These are phyloP conservation scores for Pseudocercospora eumusae DNA, from an alignment of 2,329 filamentous ascomycete species.

Conservation along the genomic window DNA sequence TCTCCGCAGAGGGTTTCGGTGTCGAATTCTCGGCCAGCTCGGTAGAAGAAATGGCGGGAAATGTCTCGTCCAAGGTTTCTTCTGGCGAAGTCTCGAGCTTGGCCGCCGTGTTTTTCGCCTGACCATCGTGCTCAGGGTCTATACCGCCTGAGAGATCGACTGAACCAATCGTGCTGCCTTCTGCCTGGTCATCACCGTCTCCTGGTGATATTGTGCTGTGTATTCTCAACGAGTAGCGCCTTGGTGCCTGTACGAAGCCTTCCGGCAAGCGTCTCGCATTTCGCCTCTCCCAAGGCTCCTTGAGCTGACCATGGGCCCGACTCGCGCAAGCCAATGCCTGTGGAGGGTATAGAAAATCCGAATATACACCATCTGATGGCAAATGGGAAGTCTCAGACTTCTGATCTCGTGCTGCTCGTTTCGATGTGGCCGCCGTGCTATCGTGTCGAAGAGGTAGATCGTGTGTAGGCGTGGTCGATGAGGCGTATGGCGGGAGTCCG, in stretches of 20 bases:
- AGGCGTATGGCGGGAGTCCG: conserved; percentile 38
- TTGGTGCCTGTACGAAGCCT: conserved; percentile 33
- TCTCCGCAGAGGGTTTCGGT: neutral
- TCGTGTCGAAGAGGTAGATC: conserved; percentile 21
- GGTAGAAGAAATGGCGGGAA: neutral
- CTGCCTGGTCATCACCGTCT: neutral
- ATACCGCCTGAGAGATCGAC: neutral
- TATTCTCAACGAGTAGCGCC: conserved; percentile 32
- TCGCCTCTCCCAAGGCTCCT: conserved; percentile 34
- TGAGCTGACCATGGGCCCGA: conserved; percentile 22
- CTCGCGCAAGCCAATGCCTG: conserved; percentile 46
- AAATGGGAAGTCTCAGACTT: neutral
- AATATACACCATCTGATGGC: conserved; percentile 33
- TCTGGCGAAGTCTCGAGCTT: neutral
- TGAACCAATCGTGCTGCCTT: neutral
- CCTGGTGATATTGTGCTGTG: neutral
- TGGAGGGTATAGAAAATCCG: conserved; percentile 53
- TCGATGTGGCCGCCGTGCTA: neutral
- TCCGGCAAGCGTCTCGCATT: conserved; percentile 33
- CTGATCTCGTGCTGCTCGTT: neutral
- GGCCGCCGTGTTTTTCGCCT: neutral
- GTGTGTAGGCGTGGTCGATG: conserved; percentile 9
- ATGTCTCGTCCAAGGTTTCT: neutral
- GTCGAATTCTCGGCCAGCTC: neutral
- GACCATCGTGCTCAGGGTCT: neutral